Evolutionary conservation across 805 yeast species (phyloP), one percentile per base, ranked within the genome.

Genomic region (Nakazawaea anatomiae): DNA sequence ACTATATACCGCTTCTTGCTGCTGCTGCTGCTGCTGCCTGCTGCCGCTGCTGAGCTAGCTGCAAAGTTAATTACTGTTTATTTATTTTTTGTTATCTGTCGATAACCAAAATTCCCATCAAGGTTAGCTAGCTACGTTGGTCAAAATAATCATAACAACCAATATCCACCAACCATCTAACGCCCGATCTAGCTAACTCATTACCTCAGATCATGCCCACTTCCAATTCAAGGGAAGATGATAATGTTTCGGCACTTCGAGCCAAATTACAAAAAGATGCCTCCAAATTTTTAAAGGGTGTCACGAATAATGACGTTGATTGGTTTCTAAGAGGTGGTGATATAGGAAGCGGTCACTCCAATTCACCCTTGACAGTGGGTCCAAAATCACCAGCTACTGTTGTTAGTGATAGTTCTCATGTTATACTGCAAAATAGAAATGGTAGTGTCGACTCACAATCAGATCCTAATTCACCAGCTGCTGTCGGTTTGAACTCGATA

Each of bases 301-400:
- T 75, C 34, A 63, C 68, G 34, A 70, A 68, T 48, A 64, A 65
- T 28, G 81, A 77, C 52, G 73, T 78, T 27, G 79, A 76, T 57
- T 78, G 83, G 83, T 70, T 78, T 51, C 64, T 78, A 25, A 64
- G 81, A 52, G 69, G 66, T 1, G 54, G 55, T 38, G 54, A 55
- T 42, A 41, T 48, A 3, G 50, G 41, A 14, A 29, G 31, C n/a
- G 11, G 27, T 18, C 40, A n/a, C 12, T n/a, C 32, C 14, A 34
- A 39, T 27, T 14, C 39, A 8, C 46, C 53, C 3, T 1, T 28
- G 9, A 31, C 47, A 11, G 38, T 40, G 8, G 49, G 35, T 14
- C 11, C 35, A 18, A 48, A 47, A 38, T 39, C 48, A 2, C 18
- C 42, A 3, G 39, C 52, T 11, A 47, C 51, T 6, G 51, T 47